These are phyloP conservation scores for Mollisia scopiformis DNA, from an alignment of 2,329 filamentous ascomycete species.

Conservation along the genomic window DNA sequence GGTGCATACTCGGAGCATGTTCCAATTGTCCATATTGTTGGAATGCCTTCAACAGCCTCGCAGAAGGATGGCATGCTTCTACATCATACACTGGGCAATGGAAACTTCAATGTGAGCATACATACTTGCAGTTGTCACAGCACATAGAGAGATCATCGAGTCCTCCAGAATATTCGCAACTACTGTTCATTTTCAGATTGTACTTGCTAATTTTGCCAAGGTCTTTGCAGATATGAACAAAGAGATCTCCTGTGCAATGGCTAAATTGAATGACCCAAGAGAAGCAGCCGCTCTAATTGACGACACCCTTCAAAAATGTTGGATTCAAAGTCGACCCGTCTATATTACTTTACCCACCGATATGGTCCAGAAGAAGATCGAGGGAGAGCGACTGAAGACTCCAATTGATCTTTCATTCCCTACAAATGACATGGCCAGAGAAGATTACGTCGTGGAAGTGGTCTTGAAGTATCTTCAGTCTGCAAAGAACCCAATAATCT, in stretches of 20 bases:
- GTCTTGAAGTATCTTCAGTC: constrained; percentile 73
- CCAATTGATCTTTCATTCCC: constrained; percentile 69
- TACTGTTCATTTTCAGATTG: no score
- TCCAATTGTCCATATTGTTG: constrained; percentile 68
- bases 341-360: constrained; percentile 85
- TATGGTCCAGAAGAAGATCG: constrained; percentile 75
- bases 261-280: constrained; percentile 69
- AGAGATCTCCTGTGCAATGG: constrained; percentile 70
- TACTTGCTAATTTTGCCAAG: not conserved
- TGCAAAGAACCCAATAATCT: constrained; percentile 75
- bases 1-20: constrained; percentile 76
- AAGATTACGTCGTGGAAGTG: constrained; percentile 82
- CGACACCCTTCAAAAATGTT: constrained; percentile 74
- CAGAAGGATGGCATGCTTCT: constrained; percentile 51
- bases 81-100: constrained; percentile 75
- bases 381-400: constrained; percentile 71
- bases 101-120: constrained; percentile 68
- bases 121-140: not conserved
- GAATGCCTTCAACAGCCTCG: constrained; percentile 49
- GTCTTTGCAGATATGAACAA: constrained; percentile 78
- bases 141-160: not conserved
- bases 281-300: constrained; percentile 79
- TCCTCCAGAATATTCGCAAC: no score
- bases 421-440: constrained; percentile 68
- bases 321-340: constrained; percentile 73